Evolutionary conservation across 257 asterid species (phyloP).

Genomic region (Ocimum tenuiflorum): DNA sequence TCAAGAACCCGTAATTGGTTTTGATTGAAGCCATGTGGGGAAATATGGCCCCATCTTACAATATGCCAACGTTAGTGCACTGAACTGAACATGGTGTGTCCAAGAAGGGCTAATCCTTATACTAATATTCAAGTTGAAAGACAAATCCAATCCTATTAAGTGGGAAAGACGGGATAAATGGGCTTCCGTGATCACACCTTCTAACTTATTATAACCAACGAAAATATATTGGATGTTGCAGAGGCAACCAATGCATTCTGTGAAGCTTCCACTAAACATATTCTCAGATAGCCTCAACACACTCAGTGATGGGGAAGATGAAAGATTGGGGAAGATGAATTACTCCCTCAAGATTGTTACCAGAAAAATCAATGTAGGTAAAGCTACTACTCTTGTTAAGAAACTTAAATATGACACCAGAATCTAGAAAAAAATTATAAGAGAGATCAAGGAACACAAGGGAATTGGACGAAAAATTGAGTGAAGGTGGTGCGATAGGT

Average conservation of each 20-base stretch:
- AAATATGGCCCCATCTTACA: neutral
- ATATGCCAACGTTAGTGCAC: neutral
- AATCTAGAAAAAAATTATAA: no score
- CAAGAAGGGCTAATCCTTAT: no score
- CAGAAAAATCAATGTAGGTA: neutral
- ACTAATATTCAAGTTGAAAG: neutral
- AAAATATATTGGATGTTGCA: no score
- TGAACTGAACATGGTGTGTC: neutral
- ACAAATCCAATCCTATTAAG: neutral
- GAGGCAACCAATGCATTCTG: neutral
- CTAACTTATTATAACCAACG: neutral
- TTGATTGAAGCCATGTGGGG: neutral
- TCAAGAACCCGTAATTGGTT: neutral
- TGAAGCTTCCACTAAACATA: neutral
- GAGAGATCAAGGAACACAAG: no score
- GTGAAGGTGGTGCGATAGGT: no score
- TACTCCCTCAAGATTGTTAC: neutral
- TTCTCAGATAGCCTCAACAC: no score
- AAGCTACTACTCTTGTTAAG: neutral
- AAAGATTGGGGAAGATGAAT: neutral
- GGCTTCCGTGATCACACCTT: neutral
- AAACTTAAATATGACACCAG: neutral
- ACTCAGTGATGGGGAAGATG: neutral
- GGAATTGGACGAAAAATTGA: no score
- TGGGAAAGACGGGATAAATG: neutral